These are phyloP conservation scores for Sinapis alba DNA, from an alignment of 441 rosid genomes.

Conservation along the genomic window DNA sequence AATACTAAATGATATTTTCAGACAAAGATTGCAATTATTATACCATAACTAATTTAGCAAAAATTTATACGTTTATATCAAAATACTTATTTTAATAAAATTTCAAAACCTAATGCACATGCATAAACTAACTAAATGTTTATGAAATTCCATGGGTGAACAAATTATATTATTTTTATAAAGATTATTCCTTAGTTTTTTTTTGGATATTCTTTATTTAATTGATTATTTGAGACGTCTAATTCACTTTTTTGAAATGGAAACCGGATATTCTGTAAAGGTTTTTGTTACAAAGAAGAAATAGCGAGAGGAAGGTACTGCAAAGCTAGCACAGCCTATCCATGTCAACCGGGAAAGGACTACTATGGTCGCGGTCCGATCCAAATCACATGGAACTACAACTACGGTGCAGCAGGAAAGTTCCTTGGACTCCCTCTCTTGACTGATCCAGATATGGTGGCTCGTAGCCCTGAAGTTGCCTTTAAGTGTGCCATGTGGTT, in stretches of 20 bases:
- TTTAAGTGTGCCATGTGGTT: conserved; percentile 59
- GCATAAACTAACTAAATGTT: background rate
- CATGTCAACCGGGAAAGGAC: conserved; percentile 38
- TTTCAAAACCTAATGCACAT: background rate
- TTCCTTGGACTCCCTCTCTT: conserved; percentile 52
- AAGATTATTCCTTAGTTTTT: background rate
- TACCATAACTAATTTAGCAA: background rate
- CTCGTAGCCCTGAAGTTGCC: conserved; percentile 44
- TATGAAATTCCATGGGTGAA: background rate
- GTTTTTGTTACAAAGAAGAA: conserved; percentile 55
- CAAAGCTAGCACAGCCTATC: conserved; percentile 22
- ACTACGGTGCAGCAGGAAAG: conserved; percentile 62
- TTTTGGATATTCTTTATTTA: background rate
- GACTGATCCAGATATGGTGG: conserved; percentile 58
- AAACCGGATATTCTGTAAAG: conserved; percentile 34
- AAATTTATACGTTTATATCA: background rate
- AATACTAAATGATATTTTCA: background rate
- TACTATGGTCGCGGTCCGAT: conserved; percentile 68
- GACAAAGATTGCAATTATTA: background rate
- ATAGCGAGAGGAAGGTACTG: conserved; percentile 42
- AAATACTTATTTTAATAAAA: background rate
- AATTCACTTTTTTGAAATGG: background rate
- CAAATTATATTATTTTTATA: background rate
- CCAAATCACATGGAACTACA: conserved; percentile 69
- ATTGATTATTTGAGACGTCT: background rate